These are phyloP conservation scores for Podaxis carcinomalis DNA, from an alignment of 768 basidiomycete genomes.

Conservation along the genomic window DNA sequence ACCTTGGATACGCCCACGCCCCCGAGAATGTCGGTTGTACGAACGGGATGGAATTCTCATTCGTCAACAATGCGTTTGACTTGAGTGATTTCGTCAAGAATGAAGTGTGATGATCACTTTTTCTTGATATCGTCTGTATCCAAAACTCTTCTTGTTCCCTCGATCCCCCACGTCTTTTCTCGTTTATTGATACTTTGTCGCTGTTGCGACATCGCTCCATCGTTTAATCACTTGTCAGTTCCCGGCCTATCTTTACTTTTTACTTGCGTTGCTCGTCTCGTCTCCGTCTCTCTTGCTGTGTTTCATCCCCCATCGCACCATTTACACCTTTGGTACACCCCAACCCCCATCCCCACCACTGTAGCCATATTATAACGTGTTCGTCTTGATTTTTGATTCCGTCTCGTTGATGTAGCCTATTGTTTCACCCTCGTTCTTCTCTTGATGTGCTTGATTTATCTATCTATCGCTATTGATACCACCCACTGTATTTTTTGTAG, in stretches of 20 bases:
- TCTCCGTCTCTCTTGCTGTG: background rate
- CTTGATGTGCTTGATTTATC: background rate
- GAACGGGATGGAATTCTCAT: background rate
- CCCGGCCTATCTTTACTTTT: background rate
- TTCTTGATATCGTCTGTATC: background rate
- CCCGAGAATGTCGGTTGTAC: background rate
- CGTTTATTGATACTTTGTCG: background rate
- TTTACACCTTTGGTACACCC: background rate
- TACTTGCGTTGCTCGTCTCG: too few species aligned
- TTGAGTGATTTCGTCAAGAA: slow-evolving; percentile 7
- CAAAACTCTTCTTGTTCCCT: background rate
- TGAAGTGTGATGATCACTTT: background rate
- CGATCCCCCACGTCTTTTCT: background rate
- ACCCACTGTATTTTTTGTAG: slow-evolving; percentile 5
- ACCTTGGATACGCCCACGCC: background rate
- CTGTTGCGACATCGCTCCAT: background rate
- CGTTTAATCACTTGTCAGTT: too few species aligned
- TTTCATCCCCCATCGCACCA: background rate
- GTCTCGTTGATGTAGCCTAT: slow-evolving; percentile 8
- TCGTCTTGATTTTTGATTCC: background rate
- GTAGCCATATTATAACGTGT: slow-evolving; percentile 10
- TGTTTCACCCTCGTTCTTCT: background rate
- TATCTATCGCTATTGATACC: slow-evolving; percentile 9
- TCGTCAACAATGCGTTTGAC: slow-evolving; percentile 1
- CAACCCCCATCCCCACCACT: background rate